A percentile compares a stretch with the other conserved stretches of the same genome.
phyloP scores from a whole-genome alignment of 2,329 filamentous ascomycete species.

The Microdochium nivale region DNA sequence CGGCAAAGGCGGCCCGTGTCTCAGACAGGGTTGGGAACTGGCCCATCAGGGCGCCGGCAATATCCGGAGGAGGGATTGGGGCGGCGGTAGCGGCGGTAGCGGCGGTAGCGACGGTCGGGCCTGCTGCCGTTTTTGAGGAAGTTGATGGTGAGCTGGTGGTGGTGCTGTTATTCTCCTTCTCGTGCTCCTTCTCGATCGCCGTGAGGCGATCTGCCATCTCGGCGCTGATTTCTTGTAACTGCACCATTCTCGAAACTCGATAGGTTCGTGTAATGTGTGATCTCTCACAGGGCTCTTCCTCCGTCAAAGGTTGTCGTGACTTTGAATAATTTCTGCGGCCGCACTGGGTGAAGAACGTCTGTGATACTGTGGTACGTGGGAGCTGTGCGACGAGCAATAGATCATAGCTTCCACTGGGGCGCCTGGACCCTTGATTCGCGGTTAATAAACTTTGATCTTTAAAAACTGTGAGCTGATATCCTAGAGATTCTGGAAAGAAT shows the following conservation, averaged over 20 bases:
- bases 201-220: slow-evolving; percentile 24
- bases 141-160: slow-evolving; percentile 1
- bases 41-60: not conserved
- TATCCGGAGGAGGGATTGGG: not conserved
- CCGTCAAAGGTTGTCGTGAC: too few relatives aligned
- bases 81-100: not conserved
- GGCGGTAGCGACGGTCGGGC: not conserved
- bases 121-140: slow-evolving; percentile 3
- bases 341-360: too few relatives aligned
- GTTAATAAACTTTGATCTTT: too few relatives aligned
- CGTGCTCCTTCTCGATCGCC: slow-evolving; percentile 22
- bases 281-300: too few relatives aligned
- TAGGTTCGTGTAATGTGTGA: too few relatives aligned
- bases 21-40: slow-evolving; percentile 36
- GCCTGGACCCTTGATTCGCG: too few relatives aligned
- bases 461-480: too few relatives aligned
- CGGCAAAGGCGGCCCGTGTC: slow-evolving; percentile 23
- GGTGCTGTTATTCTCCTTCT: slow-evolving; percentile 4
- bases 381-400: too few relatives aligned
- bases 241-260: slow-evolving; percentile 12
- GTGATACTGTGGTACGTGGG: too few relatives aligned
- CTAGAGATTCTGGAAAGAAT: too few relatives aligned
- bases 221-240: slow-evolving; percentile 33
- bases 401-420: too few relatives aligned
- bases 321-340: too few relatives aligned